Percentiles rank a stretch among this genome's conserved stretches.
Evolutionary conservation across 371 early-diverging fungal species (phyloP).

Genomic region (Phascolomyces articulosus): DNA sequence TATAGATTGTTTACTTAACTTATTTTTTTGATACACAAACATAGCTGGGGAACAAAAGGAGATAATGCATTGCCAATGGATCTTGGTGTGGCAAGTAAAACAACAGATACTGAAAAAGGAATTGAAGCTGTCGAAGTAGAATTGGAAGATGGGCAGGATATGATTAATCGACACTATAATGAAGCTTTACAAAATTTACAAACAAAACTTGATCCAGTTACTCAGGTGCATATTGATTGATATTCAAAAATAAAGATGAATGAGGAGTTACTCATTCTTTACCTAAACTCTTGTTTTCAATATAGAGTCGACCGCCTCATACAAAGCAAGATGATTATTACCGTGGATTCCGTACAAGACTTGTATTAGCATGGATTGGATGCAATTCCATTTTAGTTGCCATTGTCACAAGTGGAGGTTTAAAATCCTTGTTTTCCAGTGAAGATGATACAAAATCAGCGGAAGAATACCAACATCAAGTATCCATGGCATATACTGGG

Average conservation of each 20-base stretch:
- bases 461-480: slow-evolving; percentile 20
- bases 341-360: slow-evolving; percentile 80
- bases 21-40: too few species aligned
- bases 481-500: slow-evolving; percentile 62
- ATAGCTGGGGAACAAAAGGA: slow-evolving; percentile 95
- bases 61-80: slow-evolving; percentile 59
- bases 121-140: slow-evolving; percentile 70
- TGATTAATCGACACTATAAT: slow-evolving; percentile 75
- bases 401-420: slow-evolving; percentile 57
- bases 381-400: slow-evolving; percentile 83
- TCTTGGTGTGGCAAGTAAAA: slow-evolving; percentile 54
- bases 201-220: slow-evolving; percentile 43
- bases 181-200: slow-evolving; percentile 61
- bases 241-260: not conserved
- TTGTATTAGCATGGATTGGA: slow-evolving; percentile 85
- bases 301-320: slow-evolving; percentile 68
- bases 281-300: too few species aligned
- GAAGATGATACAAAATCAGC: slow-evolving; percentile 7
- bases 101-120: slow-evolving; percentile 33
- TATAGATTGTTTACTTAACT: too few species aligned
- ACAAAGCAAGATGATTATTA: slow-evolving; percentile 89
- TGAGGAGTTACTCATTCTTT: too few species aligned
- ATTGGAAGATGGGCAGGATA: slow-evolving; percentile 65
- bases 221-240: slow-evolving; percentile 20
- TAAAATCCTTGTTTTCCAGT: slow-evolving; percentile 39